Evolutionary conservation across 1,139 yeast species (phyloP), one percentile per base, ranked within the genome.

Genomic region (Yamadazyma dushanensis): DNA sequence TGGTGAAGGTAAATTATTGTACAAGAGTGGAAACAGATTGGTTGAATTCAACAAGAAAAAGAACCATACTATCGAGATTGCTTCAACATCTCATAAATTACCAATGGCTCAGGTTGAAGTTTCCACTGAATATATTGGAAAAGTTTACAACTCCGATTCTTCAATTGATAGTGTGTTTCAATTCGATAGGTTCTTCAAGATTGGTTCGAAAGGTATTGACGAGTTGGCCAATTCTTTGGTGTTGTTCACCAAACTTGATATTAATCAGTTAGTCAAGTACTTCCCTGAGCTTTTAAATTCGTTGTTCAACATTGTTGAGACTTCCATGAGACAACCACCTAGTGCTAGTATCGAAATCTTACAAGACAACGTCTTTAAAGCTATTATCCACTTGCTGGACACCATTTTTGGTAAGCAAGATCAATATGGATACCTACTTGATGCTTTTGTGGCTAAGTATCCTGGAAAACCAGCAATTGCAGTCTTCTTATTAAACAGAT

Each of bases 61-160:
- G 42, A 51, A 56, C 29, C 67, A 66, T 43, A 50, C 56, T 16
- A 50, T 69, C 39, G 73, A 67, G 38, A 59, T 70, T 26, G 47
- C 53, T 15, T 63, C 73, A 3, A 53, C 59, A 23, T 48, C 54
- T 23, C 65, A 63, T 44, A 52, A 54, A 51, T 31, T 65, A 18
- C 63, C 72, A 14, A 63, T 73, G 47, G 85, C 80, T 6, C 63
- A 70, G 28, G 63, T 83, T 37, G 84, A 81, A 45, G 50, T 84
- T 15, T 66, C 75, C 24, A 68, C 87, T 1, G 81, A 77, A 39
- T 86, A 85, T 54, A 78, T 82, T 40, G 96, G 96, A 19, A 81
- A 76, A 47, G 61, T 68, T 11, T 83, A 67, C 60, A 85, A 84
- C 51, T 65, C 80, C 14, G 89, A 83, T 45, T 46, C 63, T 16